Evolutionary conservation across 495 filamentous ascomycete species (phyloP).

Genomic region (Melanomma pulvis-pyrius): DNA sequence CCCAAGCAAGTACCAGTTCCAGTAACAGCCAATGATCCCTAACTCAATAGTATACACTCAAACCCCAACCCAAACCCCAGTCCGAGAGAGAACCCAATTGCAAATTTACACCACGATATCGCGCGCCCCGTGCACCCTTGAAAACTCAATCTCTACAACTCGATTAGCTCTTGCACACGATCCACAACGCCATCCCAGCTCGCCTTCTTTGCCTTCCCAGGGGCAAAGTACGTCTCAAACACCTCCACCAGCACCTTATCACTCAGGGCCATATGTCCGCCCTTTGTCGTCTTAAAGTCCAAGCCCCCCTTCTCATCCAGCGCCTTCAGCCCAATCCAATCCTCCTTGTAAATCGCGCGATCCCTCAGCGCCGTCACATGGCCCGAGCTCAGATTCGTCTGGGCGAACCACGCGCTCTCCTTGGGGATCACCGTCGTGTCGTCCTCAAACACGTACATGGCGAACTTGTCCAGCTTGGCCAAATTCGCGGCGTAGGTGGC

Average conservation of each 20-base stretch:
- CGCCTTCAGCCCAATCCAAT: constrained; percentile 86
- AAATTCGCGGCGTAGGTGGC: constrained; percentile 72
- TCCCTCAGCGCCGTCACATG: constrained; percentile 69
- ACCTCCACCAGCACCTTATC: constrained; percentile 66
- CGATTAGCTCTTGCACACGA: constrained; percentile 22
- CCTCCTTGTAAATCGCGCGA: constrained; percentile 79
- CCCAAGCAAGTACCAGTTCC: not conserved
- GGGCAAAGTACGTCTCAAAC: constrained; percentile 75
- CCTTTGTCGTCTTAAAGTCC: constrained; percentile 69
- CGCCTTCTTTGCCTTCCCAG: constrained; percentile 35
- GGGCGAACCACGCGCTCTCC: constrained; percentile 88
- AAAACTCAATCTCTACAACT: constrained; percentile 15
- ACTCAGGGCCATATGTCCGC: constrained; percentile 80
- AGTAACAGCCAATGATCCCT: not conserved
- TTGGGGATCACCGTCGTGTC: constrained; percentile 87
- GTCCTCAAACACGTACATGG: constrained; percentile 87
- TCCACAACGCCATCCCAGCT: not conserved
- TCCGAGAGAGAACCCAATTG: not conserved
- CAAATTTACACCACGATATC: not conserved
- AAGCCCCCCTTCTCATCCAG: constrained; percentile 81
- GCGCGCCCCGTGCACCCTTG: not conserved
- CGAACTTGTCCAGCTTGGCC: constrained; percentile 70
- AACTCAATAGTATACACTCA: not conserved
- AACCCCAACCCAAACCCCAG: not conserved
- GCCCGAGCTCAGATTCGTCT: constrained; percentile 64